Evolutionary conservation across 148 eudicot species (phyloP), one percentile per base, ranked within the genome.

Genomic region (Amaranthus palmeri): DNA sequence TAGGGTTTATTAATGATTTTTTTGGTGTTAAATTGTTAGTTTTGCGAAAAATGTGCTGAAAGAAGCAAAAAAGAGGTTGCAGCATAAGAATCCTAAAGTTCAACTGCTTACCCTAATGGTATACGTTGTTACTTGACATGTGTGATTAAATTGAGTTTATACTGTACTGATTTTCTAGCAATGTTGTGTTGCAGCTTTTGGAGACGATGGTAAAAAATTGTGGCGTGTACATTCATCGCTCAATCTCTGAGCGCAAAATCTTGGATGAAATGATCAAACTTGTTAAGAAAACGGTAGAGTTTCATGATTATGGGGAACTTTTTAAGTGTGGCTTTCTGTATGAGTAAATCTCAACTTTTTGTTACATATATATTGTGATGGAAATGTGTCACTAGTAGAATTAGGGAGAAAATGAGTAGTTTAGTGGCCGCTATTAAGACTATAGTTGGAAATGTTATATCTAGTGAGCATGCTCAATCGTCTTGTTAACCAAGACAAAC

Each of bases 141-240:
- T 8, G 49, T 10, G 75, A 56, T 49, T 55, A 18, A 42, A 41
- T 54, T 69, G 61, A 6, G 12, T 10, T 74, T 73, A 36, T 58
- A 8, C 58, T 47, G 69, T 36, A 45, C 67, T 76, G 61, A 56
- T 54, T 71, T 59, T 46, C 57, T 58, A 41, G 46, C 36, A 25
- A 25, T 10, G 57, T 3, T 56, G 4, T 17, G 48, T 59, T 80
- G 68, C 72, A 95, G 99, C 90, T 95, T 57, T 78, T 95, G 83
- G 99, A 95, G 88, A 90, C 97, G 44, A 82, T 95, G 93, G 97
- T 95, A 76, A 91, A 95, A 88, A 95, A 95, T 70, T 92, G 99
- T 77, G 92, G 96, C 44, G 97, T 90, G 71, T 81, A 82, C 72
- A 87, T 95, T 72, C 99, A 92, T 79, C 85, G 74, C 57, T 90